A percentile compares a stretch with the other conserved stretches of the same genome.
These are phyloP conservation scores for Fraxinus cuspidata DNA, from an alignment of 257 asterid genomes.

Conservation along the genomic window DNA sequence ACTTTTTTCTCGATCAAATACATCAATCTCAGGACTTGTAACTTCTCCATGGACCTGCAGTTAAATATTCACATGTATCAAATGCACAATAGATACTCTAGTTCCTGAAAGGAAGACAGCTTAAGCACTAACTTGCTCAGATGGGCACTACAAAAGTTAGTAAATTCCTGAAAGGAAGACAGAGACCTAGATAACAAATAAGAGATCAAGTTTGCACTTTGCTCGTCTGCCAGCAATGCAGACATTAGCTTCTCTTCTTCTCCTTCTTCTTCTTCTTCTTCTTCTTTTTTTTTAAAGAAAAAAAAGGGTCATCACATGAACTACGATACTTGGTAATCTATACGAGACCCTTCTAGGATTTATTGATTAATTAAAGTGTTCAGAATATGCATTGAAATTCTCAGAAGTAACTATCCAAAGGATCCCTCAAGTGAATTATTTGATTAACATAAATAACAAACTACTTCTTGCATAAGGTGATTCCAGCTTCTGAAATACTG, in stretches of 20 bases:
- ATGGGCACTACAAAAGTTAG: neutral
- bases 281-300: no score
- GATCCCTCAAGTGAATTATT: no score
- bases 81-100: no score
- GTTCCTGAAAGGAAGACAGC: no score
- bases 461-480: no score
- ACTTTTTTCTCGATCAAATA: constrained; percentile 93
- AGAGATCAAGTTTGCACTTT: neutral
- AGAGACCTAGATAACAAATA: neutral
- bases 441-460: neutral
- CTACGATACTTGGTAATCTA: no score
- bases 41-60: constrained; percentile 95
- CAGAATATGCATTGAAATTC: no score
- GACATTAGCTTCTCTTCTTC: neutral
- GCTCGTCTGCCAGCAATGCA: neutral
- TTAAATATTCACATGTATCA: neutral
- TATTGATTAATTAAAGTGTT: no score
- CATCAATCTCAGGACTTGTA: constrained; percentile 70
- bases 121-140: neutral
- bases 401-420: no score
- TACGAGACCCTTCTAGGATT: neutral
- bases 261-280: no score
- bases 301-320: neutral
- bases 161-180: neutral
- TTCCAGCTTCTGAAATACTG: no score